Evolutionary conservation across 306 rosid genomes (phyloP), one percentile per base, ranked within the genome.

Genomic region (Citrullus mucosospermus): DNA sequence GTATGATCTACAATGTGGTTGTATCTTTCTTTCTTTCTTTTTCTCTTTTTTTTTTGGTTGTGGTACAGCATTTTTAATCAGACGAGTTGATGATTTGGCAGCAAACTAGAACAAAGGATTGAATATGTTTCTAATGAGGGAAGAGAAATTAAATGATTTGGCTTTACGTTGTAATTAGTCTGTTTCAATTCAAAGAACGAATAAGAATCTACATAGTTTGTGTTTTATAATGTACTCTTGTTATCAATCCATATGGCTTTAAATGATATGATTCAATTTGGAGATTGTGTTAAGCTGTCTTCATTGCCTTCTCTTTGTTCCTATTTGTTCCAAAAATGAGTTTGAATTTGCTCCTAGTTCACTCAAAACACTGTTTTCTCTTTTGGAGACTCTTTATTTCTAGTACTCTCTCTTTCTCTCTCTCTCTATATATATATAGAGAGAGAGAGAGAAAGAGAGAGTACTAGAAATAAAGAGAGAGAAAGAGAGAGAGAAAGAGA

Each of bases 81-180:
- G 78, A 74, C n/a, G 78, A 74, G 48, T 32, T 54, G 63, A 53
- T 50, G 78, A 54, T 74, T 74, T 74, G 78, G 63, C 63, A 32
- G 63, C 17, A 74, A 74, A 74, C 32, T 73, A 71, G 76, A 71
- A 71, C 59, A 73, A 69, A 39, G 73, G 38, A 11, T 60, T 67
- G 46, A 15, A 0, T 48, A 30, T 28, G 16, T 15, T 73, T 51
- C 44, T 73, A 14, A 48, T 43, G 54, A 46, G 36, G 14, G 22
- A 50, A 72, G 11, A 48, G 57, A 73, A 51, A 30, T 73, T 14
- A 53, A 25, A 34, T 50, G 77, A 28, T 14, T 73, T 73, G 77
- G 60, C 58, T 30, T 73, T 51, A 51, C 28, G 4, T 51, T 72
- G 77, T 72, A 70, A 70, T 70, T 46, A 36, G 58, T 22, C 41